Evolutionary conservation across 371 early-diverging fungal species (phyloP).

Genomic region (Capillidium rhysosporum): DNA sequence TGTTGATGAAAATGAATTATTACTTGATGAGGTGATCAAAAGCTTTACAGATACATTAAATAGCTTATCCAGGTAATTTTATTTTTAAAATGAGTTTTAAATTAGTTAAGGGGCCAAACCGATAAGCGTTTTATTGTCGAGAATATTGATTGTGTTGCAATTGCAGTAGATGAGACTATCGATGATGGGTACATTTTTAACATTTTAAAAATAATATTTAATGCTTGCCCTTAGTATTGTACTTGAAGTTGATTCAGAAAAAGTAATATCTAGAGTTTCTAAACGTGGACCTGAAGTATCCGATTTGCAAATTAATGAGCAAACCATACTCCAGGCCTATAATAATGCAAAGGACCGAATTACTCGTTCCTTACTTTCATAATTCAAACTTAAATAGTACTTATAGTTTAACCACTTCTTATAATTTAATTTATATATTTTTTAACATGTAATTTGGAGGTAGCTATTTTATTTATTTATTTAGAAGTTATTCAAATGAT

Average conservation of each 20-base stretch:
- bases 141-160: constrained; percentile 71
- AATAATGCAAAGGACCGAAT: constrained; percentile 77
- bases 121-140: constrained; percentile 82
- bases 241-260: constrained; percentile 73
- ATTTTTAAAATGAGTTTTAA: background rate
- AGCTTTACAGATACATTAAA: constrained; percentile 71
- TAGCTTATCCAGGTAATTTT: constrained; percentile 46
- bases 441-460: no score
- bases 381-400: no score
- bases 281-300: constrained; percentile 58
- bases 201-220: background rate
- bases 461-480: no score
- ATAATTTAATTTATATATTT: no score
- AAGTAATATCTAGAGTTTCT: constrained; percentile 77
- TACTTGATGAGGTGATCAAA: constrained; percentile 54
- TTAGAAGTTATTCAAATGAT: no score
- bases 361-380: constrained; percentile 51
- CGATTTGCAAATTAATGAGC: constrained; percentile 76
- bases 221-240: constrained; percentile 28
- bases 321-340: constrained; percentile 74
- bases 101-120: constrained; percentile 42
- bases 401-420: no score
- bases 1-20: constrained; percentile 84
- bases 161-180: constrained; percentile 86
- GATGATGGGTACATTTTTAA: constrained; percentile 76